These are phyloP conservation scores for Hemisphaericaspora xylanilytica DNA, from an alignment of 1,139 yeast genomes.

Conservation along the genomic window DNA sequence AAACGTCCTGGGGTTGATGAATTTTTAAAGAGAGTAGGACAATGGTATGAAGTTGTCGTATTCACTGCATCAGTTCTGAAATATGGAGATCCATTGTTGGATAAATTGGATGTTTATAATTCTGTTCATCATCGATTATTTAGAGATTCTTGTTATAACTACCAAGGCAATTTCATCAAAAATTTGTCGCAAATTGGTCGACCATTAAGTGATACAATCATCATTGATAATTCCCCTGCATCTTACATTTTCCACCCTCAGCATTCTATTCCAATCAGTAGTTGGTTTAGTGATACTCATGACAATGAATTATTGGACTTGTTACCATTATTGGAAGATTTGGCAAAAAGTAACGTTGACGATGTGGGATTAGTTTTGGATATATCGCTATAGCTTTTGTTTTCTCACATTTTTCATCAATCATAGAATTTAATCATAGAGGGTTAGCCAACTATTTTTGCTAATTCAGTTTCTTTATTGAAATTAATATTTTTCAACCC, in stretches of 20 bases:
- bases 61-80: slow-evolving; percentile 95
- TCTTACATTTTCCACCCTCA: slow-evolving; percentile 96
- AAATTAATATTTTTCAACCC: no score
- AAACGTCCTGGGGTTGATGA: slow-evolving; percentile 98
- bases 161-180: slow-evolving; percentile 91
- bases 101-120: slow-evolving; percentile 72
- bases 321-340: slow-evolving; percentile 85
- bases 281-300: slow-evolving; percentile 98
- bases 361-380: slow-evolving; percentile 86
- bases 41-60: slow-evolving; percentile 89
- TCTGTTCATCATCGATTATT: slow-evolving; percentile 88
- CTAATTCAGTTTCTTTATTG: no score
- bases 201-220: slow-evolving; percentile 80
- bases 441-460: no score
- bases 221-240: slow-evolving; percentile 96
- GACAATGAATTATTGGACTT: slow-evolving; percentile 92
- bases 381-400: slow-evolving; percentile 50
- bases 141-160: slow-evolving; percentile 65
- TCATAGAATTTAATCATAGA: no score
- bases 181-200: slow-evolving; percentile 92
- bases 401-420: no score
- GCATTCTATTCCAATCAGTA: slow-evolving; percentile 96
- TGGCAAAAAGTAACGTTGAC: slow-evolving; percentile 64
- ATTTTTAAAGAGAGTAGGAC: slow-evolving; percentile 78
- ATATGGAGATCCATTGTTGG: slow-evolving; percentile 93